Base-by-base conservation (phyloP, 176 grass and related monocot species). In the Musa troglodytarum region DNA sequence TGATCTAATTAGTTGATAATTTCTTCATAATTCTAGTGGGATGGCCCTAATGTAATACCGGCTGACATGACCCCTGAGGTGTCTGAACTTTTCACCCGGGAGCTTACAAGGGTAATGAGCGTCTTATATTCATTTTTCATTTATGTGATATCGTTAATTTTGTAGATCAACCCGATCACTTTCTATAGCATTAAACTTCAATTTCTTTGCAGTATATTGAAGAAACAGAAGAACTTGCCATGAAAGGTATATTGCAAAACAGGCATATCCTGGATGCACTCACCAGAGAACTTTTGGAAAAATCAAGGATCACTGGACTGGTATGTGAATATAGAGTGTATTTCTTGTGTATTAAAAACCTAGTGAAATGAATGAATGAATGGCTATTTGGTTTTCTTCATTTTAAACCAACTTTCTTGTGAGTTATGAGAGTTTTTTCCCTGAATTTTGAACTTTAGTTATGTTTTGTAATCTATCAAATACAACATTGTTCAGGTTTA, bases 191-290 rank as follows among this genome's bases (percentile, higher is more conserved):
- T 68, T 43, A 14, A 68, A 68, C 11, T 68, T 21, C 68, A 51
- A 9, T 70, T 53, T 50, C 1, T 63, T 63, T 43, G 29, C 54
- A 80, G 78, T 80, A 80, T 73, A 73, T 80, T 62, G 78, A 80
- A 19, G 78, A 80, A 50, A 73, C 78, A 13, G 69, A 80, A 80
- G 78, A 80, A 15, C 54, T 80, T 20, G 78, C 78, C 34, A 80
- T 80, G 78, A 80, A 73, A n/a, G 78, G 78, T 63, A 65, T 80
- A 73, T 12, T 80, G 69, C 78, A 73, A 69, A 80, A 80, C 49
- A 80, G 56, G 21, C 56, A 73, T 64, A 80, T 80, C 19, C 49
- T 80, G 43, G 78, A 80, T 22, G 51, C 71, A 50, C 73, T 80
- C n/a, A 50, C 78, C 1, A 80, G 43, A n/a, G 78, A 80, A 73